Evolutionary conservation across 345 rosid genomes (phyloP).

Genomic region (Eucalyptus melliodora): DNA sequence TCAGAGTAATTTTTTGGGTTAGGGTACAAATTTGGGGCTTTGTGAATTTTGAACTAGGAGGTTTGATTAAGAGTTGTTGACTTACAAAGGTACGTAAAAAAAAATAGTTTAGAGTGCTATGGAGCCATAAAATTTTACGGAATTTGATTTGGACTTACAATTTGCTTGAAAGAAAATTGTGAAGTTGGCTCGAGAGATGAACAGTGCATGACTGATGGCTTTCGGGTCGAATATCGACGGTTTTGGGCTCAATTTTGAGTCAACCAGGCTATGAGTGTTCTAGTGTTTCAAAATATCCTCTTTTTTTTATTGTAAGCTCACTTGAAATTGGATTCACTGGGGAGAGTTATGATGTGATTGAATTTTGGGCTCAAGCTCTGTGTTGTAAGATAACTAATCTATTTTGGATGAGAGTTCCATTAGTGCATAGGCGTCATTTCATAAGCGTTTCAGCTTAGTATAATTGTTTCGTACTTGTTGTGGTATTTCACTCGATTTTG

Average conservation of each 20-base stretch:
- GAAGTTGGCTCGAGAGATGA: not conserved
- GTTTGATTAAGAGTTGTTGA: not conserved
- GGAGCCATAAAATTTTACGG: accelerated
- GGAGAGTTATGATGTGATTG: no score
- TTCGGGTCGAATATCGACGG: accelerated
- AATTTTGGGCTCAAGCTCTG: accelerated
- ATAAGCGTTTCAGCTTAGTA: no score
- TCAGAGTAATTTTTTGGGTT: not conserved
- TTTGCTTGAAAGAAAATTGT: no score
- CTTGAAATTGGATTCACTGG: not conserved
- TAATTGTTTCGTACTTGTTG: not conserved
- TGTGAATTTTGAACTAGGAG: not conserved
- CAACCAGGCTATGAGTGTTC: not conserved
- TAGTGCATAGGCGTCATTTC: no score
- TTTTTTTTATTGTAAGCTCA: not conserved
- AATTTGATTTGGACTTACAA: not conserved
- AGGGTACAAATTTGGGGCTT: not conserved
- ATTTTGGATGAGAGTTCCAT: not conserved
- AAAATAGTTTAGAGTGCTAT: no score
- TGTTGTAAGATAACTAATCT: not conserved
- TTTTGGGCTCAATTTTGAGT: not conserved
- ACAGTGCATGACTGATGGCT: not conserved
- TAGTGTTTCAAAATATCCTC: not conserved
- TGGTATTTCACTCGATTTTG: not conserved
- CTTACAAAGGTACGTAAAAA: no score